Base-by-base conservation (phyloP, 495 filamentous ascomycete species). In the Xylaria palmicola region DNA sequence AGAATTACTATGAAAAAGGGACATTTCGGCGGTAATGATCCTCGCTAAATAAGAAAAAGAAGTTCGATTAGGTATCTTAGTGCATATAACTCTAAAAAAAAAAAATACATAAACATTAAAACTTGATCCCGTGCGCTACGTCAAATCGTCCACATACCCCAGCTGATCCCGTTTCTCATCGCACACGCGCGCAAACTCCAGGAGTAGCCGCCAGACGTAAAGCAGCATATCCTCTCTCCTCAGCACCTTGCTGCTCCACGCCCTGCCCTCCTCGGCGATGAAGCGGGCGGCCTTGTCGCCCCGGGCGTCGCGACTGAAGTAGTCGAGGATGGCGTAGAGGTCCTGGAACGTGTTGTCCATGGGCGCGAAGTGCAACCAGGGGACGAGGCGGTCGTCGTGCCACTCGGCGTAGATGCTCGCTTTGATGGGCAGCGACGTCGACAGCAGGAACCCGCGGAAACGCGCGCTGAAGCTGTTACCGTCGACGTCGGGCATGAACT, bases 141-240 rank as follows among this genome's bases (percentile, higher is more conserved):
- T 34, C 43, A 59, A 50, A 17, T 59, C 56, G 8, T 27, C 56
- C 17, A 59, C 56, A 59, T 48, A 59, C 6, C 56, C 56, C n/a
- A 59, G 32, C 30, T n/a, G 30, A 20, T 59, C 43, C 29, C 56
- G 27, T 13, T 37, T 26, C 32, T n/a, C 22, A 20, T 59, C 56
- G 15, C 27, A 30, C 44, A 59, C 56, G 9, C 56, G 37, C 32
- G 56, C 56, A 29, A 32, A 91, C 73, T 92, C 90, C 2, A 92
- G 76, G 58, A 92, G 74, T 52, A 93, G 63, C 52, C 90, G 70
- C 63, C 85, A 82, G 43, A 87, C 79, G 73, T 91, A 92, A 20
- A 93, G 78, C 65, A 86, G 75, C 74, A 92, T 89, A 64, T 92
- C 90, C 58, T 90, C 88, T 49, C 75, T 74, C 51, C 90, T 73